phyloP scores from a whole-genome alignment of 768 basidiomycete species.

The Dendrothele bispora region DNA sequence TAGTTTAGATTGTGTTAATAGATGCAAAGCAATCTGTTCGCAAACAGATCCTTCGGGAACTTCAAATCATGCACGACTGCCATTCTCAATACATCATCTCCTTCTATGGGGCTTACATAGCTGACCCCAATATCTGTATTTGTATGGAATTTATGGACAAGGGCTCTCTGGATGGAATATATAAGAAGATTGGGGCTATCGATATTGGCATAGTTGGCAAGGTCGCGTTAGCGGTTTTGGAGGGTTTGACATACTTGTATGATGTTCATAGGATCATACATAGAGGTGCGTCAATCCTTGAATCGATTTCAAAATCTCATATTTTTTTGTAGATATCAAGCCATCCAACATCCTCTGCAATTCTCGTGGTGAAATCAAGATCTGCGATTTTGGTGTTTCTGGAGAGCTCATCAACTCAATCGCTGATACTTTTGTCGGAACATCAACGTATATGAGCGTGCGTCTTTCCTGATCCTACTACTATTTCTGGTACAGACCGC shows the following conservation, averaged over 20 bases:
- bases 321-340: conserved; percentile 81
- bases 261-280: conserved; percentile 98
- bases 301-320: conserved; percentile 5
- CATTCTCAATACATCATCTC: conserved; percentile 92
- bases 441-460: conserved; percentile 99
- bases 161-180: conserved; percentile 91
- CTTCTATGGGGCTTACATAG: conserved; percentile 95
- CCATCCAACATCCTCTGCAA: conserved; percentile 97
- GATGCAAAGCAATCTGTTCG: conserved; percentile 95
- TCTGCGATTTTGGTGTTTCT: conserved; percentile 98
- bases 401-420: conserved; percentile 99
- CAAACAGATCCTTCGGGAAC: conserved; percentile 95
- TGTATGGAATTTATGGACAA: conserved; percentile 99
- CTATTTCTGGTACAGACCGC: conserved; percentile 9
- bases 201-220: conserved; percentile 90
- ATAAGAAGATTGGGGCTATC: conserved; percentile 93
- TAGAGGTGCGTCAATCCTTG: conserved; percentile 66
- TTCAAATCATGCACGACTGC: conserved; percentile 99
- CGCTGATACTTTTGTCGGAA: conserved; percentile 98
- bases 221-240: conserved; percentile 92
- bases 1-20: conserved; percentile 83
- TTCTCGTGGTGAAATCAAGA: conserved; percentile 94
- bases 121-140: conserved; percentile 98
- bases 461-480: conserved; percentile 30
- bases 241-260: conserved; percentile 95